Conservation (phyloP, 768 basidiomycete genomes). For the Boletus rufocinnamomeus region DNA sequence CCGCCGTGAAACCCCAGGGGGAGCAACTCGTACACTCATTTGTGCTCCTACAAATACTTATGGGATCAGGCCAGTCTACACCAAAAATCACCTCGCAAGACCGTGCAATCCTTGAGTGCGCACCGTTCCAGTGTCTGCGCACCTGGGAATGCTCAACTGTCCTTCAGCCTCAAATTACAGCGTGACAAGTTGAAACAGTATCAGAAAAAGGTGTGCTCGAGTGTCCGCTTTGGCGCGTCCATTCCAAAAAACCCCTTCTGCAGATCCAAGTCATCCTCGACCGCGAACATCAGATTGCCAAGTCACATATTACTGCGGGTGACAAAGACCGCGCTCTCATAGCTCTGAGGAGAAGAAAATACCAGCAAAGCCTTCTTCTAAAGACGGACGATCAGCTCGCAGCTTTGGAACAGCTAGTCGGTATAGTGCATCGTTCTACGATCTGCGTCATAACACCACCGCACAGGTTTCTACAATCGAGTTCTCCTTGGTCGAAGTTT, state of each 20-base stretch:
- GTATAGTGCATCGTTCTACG: constrained; percentile 26
- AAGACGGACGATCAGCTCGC: constrained; percentile 92
- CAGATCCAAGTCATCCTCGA: constrained; percentile 88
- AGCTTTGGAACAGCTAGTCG: constrained; percentile 84
- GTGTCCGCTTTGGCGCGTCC: not conserved
- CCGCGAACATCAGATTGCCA: constrained; percentile 88
- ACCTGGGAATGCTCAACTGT: constrained; percentile 22
- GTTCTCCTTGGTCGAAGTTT: constrained; percentile 91
- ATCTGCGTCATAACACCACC: not conserved
- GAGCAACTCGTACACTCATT: constrained; percentile 3
- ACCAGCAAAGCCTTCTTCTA: constrained; percentile 82
- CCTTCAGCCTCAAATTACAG: constrained; percentile 85
- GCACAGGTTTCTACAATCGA: constrained; percentile 91
- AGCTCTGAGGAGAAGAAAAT: constrained; percentile 88
- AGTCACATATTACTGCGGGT: constrained; percentile 73
- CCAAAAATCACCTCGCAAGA: constrained; percentile 94
- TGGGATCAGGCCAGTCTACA: constrained; percentile 72
- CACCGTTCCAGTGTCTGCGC: constrained; percentile 25
- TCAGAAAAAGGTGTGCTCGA: constrained; percentile 75
- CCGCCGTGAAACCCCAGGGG: not conserved
- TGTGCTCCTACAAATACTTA: constrained; percentile 27
- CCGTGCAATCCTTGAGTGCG: constrained; percentile 93
- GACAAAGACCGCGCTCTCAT: constrained; percentile 86
- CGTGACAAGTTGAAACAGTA: constrained; percentile 95
- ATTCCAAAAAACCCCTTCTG: not conserved